Conservation (phyloP, 2,329 filamentous ascomycete species). For the Penicillium sp. region DNA sequence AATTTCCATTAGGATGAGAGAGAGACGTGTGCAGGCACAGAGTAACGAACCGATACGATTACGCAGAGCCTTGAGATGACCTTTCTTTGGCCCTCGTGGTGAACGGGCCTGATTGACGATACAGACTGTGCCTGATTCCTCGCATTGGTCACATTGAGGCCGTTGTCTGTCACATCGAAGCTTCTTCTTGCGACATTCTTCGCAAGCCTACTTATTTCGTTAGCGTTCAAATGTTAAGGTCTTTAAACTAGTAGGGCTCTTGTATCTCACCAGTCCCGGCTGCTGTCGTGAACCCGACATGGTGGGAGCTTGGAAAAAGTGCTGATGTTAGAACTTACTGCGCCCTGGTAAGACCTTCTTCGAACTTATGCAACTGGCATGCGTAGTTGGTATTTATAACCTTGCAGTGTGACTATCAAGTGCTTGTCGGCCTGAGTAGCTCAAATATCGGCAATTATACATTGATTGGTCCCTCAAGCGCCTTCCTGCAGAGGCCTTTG, state of each 20-base stretch:
- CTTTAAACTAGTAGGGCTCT: neutral
- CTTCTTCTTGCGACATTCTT: conserved; percentile 32
- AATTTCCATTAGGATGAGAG: neutral
- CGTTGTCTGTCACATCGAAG: conserved; percentile 28
- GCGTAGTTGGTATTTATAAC: conserved; percentile 2
- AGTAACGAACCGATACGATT: conserved; percentile 27
- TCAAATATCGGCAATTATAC: conserved; percentile 2
- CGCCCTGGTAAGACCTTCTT: neutral
- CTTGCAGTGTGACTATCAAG: neutral
- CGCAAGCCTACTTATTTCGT: conserved; percentile 23
- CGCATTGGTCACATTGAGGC: conserved; percentile 29
- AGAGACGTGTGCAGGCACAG: no score
- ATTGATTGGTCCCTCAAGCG: neutral
- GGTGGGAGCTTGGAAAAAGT: neutral
- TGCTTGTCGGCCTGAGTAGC: neutral
- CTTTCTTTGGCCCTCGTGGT: conserved; percentile 29
- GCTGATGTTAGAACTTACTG: neutral
- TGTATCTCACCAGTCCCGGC: conserved; percentile 7
- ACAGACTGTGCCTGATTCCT: conserved; percentile 29
- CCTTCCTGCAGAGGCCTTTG: neutral
- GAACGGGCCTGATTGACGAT: conserved; percentile 26
- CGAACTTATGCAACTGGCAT: neutral
- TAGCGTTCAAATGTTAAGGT: neutral
- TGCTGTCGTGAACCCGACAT: conserved; percentile 8
- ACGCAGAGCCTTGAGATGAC: conserved; percentile 28